Evolutionary conservation across 805 yeast species (phyloP).

Genomic region (Isabelozyma heimii): DNA sequence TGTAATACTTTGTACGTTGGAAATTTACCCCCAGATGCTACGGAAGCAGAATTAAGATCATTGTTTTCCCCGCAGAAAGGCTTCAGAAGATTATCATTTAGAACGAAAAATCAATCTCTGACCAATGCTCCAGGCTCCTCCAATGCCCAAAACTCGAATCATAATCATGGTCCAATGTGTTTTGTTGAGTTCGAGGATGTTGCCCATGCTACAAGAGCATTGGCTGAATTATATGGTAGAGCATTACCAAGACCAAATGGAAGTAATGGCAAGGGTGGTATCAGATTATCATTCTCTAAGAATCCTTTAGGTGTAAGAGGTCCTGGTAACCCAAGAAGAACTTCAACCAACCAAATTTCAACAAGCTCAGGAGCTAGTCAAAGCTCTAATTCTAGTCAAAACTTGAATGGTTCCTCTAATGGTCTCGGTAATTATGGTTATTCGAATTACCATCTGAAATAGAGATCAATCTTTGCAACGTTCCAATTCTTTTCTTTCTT

Average conservation of each 20-base stretch:
- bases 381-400: conserved; percentile 7
- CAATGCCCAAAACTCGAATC: conserved; percentile 24
- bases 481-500: background rate
- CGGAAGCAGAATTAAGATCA: conserved; percentile 86
- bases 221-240: conserved; percentile 91
- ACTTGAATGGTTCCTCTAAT: conserved; percentile 8
- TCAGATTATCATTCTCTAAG: conserved; percentile 88
- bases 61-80: conserved; percentile 88
- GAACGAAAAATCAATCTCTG: conserved; percentile 50
- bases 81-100: conserved; percentile 86
- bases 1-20: conserved; percentile 97
- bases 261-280: conserved; percentile 82
- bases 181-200: conserved; percentile 98
- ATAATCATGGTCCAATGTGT: conserved; percentile 95
- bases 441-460: conserved; percentile 27
- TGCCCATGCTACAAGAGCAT: conserved; percentile 85
- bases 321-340: conserved; percentile 43
- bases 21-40: conserved; percentile 94
- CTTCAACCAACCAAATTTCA: conserved; percentile 27
- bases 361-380: conserved; percentile 10
- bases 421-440: conserved; percentile 37
- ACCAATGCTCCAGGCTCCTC: conserved; percentile 21
- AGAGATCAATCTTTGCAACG: background rate
- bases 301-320: conserved; percentile 97
- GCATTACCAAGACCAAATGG: conserved; percentile 81